These are phyloP conservation scores for Dictyostelium citrinum DNA, from an alignment of 78 protist species.

Conservation along the genomic window DNA sequence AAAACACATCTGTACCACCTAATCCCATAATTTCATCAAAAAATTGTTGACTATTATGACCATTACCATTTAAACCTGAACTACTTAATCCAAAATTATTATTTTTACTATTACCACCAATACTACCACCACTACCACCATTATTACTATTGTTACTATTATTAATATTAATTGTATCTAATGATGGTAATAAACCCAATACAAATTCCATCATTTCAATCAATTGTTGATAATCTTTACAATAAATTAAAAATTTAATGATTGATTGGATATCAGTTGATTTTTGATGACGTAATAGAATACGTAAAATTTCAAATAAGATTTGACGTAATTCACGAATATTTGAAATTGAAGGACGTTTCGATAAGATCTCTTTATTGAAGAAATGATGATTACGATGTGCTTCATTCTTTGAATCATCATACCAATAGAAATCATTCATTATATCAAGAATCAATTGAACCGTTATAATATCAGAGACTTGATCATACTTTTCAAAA, in stretches of 20 bases:
- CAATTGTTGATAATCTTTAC: constrained; percentile 4
- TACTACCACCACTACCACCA: not conserved
- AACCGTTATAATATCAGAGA: constrained; percentile 22
- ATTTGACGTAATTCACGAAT: constrained; percentile 20
- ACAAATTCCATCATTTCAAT: constrained; percentile 55
- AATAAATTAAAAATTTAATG: not conserved
- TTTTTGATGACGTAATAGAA: not conserved
- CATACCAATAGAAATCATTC: constrained; percentile 71
- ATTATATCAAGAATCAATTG: constrained; percentile 51
- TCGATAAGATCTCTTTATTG: not conserved
- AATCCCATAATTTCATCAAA: constrained; percentile 12
- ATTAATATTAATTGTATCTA: not conserved
- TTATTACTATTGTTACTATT: not conserved
- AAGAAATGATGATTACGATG: not conserved
- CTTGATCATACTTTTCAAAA: constrained; percentile 30
- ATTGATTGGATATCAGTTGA: constrained; percentile 15
- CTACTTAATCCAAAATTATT: not conserved
- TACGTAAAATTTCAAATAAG: not conserved
- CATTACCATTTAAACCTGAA: not conserved
- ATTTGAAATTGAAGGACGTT: constrained; percentile 12
- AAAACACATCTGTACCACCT: constrained; percentile 48
- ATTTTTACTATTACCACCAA: not conserved
- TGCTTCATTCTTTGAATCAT: not conserved
- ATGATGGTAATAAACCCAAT: constrained; percentile 12
- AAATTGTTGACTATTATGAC: constrained; percentile 15